phyloP scores from a whole-genome alignment of 129 eudicot genomes.

The Ambrosia trifida region DNA sequence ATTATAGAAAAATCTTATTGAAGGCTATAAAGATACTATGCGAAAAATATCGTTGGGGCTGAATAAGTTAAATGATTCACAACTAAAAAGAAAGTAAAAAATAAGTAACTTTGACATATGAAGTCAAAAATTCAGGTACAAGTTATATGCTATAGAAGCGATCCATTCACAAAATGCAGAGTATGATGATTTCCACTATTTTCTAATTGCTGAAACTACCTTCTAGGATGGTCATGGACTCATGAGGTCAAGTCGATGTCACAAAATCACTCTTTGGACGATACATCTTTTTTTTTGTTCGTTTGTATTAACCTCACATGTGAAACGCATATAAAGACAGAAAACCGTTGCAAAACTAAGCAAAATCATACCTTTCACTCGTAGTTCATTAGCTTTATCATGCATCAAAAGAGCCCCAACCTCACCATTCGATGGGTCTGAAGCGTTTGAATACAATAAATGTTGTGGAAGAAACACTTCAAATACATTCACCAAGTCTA shows the following conservation, averaged over 20 bases:
- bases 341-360: conserved; percentile 1
- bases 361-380: conserved; percentile 66
- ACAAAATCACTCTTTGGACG: too few species aligned
- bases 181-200: not conserved
- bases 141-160: not conserved
- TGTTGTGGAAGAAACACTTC: conserved; percentile 95
- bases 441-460: conserved; percentile 82
- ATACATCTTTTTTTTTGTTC: too few species aligned
- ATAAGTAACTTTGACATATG: not conserved
- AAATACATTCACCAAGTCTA: conserved; percentile 87
- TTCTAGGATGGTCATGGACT: too few species aligned
- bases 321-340: not conserved
- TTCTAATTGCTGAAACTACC: too few species aligned
- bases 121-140: not conserved
- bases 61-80: not conserved
- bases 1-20: not conserved
- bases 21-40: not conserved
- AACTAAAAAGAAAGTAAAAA: not conserved
- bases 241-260: too few species aligned
- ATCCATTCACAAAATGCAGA: not conserved
- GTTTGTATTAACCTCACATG: not conserved
- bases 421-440: conserved; percentile 84
- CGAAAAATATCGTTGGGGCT: not conserved
- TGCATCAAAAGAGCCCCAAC: conserved; percentile 91
- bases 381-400: conserved; percentile 71